Conservation (phyloP, 1,139 yeast species). For the Meyerozyma athensensis region DNA sequence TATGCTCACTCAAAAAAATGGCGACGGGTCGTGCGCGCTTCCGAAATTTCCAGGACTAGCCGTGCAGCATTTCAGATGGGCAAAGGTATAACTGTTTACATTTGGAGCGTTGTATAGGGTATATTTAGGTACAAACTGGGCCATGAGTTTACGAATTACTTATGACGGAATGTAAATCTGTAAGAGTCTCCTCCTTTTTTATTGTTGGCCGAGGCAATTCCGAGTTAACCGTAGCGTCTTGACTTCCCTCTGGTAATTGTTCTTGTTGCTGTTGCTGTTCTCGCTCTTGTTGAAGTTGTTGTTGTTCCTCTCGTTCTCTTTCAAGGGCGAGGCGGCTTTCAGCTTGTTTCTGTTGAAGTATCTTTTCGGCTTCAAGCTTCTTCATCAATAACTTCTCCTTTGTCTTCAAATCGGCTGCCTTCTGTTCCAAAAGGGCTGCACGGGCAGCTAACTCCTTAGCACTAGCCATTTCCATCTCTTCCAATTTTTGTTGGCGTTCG, state of each 20-base stretch:
- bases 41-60: neutral
- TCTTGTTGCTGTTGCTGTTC: conserved; percentile 1
- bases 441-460: conserved; percentile 68
- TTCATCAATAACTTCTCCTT: conserved; percentile 54
- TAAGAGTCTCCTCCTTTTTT: conserved; percentile 50
- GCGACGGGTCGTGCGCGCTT: conserved; percentile 3
- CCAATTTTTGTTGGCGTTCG: conserved; percentile 72
- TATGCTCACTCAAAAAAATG: conserved; percentile 1
- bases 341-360: conserved; percentile 8
- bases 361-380: conserved; percentile 24
- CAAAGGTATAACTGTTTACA: neutral
- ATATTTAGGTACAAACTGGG: neutral
- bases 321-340: conserved; percentile 7
- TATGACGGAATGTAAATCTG: conserved; percentile 48
- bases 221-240: neutral
- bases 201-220: conserved; percentile 11
- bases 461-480: conserved; percentile 72
- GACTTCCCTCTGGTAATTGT: conserved; percentile 2
- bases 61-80: neutral
- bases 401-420: conserved; percentile 67
- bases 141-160: conserved; percentile 1
- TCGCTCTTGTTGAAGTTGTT: neutral
- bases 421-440: conserved; percentile 71
- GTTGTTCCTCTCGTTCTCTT: conserved; percentile 1
- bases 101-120: neutral